phyloP scores from a whole-genome alignment of 306 rosid species.

The Dryas drummondii region DNA sequence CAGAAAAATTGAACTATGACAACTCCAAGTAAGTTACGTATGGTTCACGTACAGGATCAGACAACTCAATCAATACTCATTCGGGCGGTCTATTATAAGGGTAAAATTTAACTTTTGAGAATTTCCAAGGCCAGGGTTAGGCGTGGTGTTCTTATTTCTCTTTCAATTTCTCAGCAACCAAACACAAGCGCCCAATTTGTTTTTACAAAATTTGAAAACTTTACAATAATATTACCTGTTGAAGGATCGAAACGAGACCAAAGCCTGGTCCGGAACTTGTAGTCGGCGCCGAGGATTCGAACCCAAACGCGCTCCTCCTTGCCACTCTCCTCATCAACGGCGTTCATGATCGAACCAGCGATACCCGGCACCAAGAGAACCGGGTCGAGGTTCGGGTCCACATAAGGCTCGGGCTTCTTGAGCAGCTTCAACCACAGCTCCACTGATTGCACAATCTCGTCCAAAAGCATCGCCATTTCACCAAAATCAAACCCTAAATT shows the following conservation, averaged over 20 bases:
- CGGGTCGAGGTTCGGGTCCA: slow-evolving; percentile 82
- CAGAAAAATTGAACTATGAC: not conserved
- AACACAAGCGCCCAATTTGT: not conserved
- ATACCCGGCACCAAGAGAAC: slow-evolving; percentile 85
- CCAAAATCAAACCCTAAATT: slow-evolving; percentile 15
- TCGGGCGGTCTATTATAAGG: too few relatives aligned
- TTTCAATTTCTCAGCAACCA: not conserved
- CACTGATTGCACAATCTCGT: slow-evolving; percentile 62
- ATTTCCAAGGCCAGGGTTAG: too few relatives aligned
- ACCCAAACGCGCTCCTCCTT: slow-evolving; percentile 86
- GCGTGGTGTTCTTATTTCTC: not conserved
- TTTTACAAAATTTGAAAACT: not conserved
- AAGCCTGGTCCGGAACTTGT: slow-evolving; percentile 70
- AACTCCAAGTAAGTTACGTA: not conserved
- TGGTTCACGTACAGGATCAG: not conserved
- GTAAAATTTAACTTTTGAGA: too few relatives aligned
- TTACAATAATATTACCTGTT: slow-evolving; percentile 43
- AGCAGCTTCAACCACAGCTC: slow-evolving; percentile 73
- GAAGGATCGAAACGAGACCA: slow-evolving; percentile 91
- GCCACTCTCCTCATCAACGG: slow-evolving; percentile 50
- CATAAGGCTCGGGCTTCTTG: slow-evolving; percentile 54
- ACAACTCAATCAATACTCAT: too few relatives aligned
- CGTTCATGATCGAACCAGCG: slow-evolving; percentile 78
- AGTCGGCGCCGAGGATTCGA: slow-evolving; percentile 71
- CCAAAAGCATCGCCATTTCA: slow-evolving; percentile 62